phyloP scores from a whole-genome alignment of 2,329 filamentous ascomycete genomes.

The Furcasterigmium sp. region DNA sequence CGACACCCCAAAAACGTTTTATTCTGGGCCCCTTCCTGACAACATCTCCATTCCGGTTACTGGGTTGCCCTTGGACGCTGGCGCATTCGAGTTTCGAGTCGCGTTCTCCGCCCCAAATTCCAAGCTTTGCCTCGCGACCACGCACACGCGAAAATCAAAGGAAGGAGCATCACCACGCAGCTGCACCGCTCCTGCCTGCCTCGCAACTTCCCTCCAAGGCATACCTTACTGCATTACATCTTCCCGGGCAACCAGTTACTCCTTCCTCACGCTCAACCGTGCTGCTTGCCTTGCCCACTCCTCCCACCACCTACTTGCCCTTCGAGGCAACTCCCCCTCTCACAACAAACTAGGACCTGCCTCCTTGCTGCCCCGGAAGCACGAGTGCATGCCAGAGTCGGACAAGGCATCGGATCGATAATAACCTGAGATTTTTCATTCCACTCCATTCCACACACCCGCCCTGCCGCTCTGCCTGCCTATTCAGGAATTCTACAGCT shows the following conservation, averaged over 20 bases:
- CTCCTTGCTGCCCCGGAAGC: constrained; percentile 6
- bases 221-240: no score
- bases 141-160: constrained; percentile 1
- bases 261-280: neutral
- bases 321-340: constrained; percentile 5
- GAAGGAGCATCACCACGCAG: constrained; percentile 2
- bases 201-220: neutral
- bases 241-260: neutral
- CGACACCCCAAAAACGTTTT: constrained; percentile 23
- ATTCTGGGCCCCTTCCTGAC: constrained; percentile 12
- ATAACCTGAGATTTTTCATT: constrained; percentile 36
- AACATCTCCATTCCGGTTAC: constrained; percentile 2
- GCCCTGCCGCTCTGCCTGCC: constrained; percentile 2
- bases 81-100: constrained; percentile 5
- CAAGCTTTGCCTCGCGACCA: neutral
- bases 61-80: neutral
- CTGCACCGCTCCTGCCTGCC: neutral
- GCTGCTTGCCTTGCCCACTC: no score
- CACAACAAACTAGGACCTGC: constrained; percentile 6
- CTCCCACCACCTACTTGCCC: neutral
- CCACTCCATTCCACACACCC: constrained; percentile 28
- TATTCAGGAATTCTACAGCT: neutral
- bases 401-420: constrained; percentile 30
- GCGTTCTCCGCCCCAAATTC: constrained; percentile 7
- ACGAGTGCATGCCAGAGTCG: constrained; percentile 21